Conservation (phyloP, 345 rosid genomes). For the Salix arbutifolia region DNA sequence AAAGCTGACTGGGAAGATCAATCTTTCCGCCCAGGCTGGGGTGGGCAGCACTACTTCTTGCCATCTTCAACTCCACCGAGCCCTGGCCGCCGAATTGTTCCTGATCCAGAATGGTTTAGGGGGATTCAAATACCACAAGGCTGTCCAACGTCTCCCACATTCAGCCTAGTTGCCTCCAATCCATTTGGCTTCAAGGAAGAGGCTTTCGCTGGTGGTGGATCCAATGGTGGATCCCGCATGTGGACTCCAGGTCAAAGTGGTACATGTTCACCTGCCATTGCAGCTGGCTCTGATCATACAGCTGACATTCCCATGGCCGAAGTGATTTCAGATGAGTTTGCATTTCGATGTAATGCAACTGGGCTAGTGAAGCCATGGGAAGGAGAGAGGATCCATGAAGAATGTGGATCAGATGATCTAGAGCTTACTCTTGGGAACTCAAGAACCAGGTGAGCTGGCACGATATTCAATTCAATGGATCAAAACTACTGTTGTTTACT, state of each 20-base stretch:
- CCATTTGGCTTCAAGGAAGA: constrained; percentile 73
- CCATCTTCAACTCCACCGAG: constrained; percentile 71
- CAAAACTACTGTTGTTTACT: neutral
- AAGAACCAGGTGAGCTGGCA: constrained; percentile 49
- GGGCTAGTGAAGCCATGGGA: constrained; percentile 97
- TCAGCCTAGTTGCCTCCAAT: constrained; percentile 72
- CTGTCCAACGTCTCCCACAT: constrained; percentile 83
- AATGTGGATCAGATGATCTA: constrained; percentile 85
- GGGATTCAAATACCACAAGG: constrained; percentile 72
- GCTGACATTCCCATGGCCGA: constrained; percentile 83
- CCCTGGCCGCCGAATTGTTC: constrained; percentile 69
- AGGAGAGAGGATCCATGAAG: constrained; percentile 97
- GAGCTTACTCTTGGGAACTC: constrained; percentile 98
- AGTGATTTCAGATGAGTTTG: constrained; percentile 74
- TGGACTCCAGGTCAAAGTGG: constrained; percentile 98
- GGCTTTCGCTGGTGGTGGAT: constrained; percentile 55
- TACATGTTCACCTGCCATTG: constrained; percentile 84
- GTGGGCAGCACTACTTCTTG: constrained; percentile 44
- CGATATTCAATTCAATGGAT: neutral
- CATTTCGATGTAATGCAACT: constrained; percentile 60
- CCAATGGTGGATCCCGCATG: constrained; percentile 74
- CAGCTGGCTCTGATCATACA: constrained; percentile 65
- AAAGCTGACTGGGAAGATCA: constrained; percentile 64
- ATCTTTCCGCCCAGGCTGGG: constrained; percentile 46
- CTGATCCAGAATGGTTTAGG: constrained; percentile 82